Conservation (phyloP, 257 asterid species). For the Gardenia jasminoides region DNA sequence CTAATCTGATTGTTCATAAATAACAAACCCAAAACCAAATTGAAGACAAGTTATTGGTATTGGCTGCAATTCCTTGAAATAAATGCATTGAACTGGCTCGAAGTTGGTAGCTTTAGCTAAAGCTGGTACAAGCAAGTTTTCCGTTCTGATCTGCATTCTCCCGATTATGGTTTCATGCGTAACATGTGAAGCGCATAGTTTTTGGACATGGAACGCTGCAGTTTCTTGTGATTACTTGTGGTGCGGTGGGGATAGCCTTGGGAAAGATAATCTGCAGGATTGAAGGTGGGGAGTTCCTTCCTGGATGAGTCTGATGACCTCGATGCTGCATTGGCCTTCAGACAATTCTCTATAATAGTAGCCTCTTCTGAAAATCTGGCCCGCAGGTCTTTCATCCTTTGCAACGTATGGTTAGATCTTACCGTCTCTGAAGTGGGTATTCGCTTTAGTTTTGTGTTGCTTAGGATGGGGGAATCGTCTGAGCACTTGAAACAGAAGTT, state of each 20-base stretch:
- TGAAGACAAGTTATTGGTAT: neutral
- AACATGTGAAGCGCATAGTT: neutral
- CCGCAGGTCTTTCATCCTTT: slow-evolving; percentile 43
- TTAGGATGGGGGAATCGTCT: slow-evolving; percentile 7
- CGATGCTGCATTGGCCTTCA: slow-evolving; percentile 41
- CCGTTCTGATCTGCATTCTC: neutral
- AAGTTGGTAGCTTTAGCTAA: neutral
- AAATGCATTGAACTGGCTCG: neutral
- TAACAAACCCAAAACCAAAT: neutral
- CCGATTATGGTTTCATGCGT: neutral
- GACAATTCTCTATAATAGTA: slow-evolving; percentile 51
- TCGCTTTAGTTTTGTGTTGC: slow-evolving; percentile 11
- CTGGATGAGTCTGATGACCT: slow-evolving; percentile 16
- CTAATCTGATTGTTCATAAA: neutral
- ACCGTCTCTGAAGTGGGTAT: slow-evolving; percentile 22
- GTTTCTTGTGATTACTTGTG: slow-evolving; percentile 25
- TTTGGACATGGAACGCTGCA: slow-evolving; percentile 5
- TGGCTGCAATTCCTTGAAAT: neutral
- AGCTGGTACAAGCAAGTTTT: neutral
- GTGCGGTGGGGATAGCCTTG: slow-evolving; percentile 45
- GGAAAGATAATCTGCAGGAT: slow-evolving; percentile 51
- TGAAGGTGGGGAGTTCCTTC: slow-evolving; percentile 49
- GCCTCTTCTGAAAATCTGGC: slow-evolving; percentile 50
- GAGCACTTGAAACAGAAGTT: slow-evolving; percentile 42
- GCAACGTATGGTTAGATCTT: slow-evolving; percentile 20